A percentile compares a stretch with the other conserved stretches of the same genome.
Conservation (phyloP, 2,329 filamentous ascomycete genomes). For the Fusarium ambrosium region DNA sequence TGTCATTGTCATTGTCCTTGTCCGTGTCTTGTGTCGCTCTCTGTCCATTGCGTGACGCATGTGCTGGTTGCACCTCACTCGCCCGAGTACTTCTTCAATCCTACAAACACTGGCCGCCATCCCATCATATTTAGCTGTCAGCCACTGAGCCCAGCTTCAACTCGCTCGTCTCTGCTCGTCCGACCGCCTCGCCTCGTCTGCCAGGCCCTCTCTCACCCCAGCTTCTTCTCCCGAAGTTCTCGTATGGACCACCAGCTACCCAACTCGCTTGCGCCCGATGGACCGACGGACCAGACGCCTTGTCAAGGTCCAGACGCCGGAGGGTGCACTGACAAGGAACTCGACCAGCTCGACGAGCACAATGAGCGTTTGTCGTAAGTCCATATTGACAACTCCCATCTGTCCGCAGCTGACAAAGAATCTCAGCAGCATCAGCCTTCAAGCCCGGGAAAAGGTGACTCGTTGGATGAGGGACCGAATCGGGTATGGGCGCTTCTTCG, state of each 20-base stretch:
- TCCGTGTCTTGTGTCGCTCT: conserved; percentile 6
- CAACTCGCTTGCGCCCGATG: neutral
- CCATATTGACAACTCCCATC: neutral
- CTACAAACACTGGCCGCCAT: neutral
- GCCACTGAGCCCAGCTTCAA: neutral
- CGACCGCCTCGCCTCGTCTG: neutral
- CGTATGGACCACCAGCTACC: conserved; percentile 4
- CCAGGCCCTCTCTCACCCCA: neutral
- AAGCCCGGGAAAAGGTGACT: conserved; percentile 30
- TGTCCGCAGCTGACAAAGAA: conserved; percentile 10
- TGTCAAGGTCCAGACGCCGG: conserved; percentile 13
- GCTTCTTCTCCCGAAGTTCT: neutral
- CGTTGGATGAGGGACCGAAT: conserved; percentile 36
- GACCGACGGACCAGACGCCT: conserved; percentile 13
- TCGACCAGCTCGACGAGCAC: neutral
- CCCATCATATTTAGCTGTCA: neutral
- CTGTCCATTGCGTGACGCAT: conserved; percentile 19
- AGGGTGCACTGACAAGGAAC: conserved; percentile 22
- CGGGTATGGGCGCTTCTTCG: conserved; percentile 15
- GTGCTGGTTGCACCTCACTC: neutral
- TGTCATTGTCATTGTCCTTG: neutral
- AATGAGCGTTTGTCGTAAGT: conserved; percentile 14
- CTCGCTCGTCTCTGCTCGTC: neutral
- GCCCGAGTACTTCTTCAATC: neutral
- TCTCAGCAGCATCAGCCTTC: conserved; percentile 13